Evolutionary conservation across 441 rosid species (phyloP).

Genomic region (Gossypium trilobum): DNA sequence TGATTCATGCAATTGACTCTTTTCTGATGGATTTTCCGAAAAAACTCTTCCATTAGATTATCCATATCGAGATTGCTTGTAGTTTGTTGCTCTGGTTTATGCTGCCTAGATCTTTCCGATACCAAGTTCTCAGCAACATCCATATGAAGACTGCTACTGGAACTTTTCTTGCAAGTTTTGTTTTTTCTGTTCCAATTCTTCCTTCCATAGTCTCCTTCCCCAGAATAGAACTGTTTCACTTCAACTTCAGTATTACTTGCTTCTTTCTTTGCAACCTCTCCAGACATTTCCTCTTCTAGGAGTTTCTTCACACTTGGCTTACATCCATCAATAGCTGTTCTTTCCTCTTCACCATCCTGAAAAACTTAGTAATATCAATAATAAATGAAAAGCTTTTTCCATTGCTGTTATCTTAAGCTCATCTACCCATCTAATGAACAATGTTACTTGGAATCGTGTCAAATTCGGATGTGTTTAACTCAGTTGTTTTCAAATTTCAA

Average conservation of each 20-base stretch:
- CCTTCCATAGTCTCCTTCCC: conserved; percentile 35
- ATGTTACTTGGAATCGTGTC: background rate
- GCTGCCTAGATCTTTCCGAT: conserved; percentile 26
- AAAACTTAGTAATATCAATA: conserved; percentile 10
- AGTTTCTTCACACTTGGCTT: conserved; percentile 83
- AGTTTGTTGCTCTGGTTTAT: conserved; percentile 26
- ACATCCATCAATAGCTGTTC: conserved; percentile 15
- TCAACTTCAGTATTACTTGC: conserved; percentile 34
- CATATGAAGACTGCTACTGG: conserved; percentile 32
- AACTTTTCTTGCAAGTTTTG: conserved; percentile 47
- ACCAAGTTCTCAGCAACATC: conserved; percentile 32
- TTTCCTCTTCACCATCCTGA: conserved; percentile 36
- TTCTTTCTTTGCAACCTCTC: conserved; percentile 36
- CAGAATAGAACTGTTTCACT: conserved; percentile 33
- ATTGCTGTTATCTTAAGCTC: background rate
- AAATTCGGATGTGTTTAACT: no score
- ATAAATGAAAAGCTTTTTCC: conserved; percentile 20
- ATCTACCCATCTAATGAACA: background rate
- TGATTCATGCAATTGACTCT: conserved; percentile 30
- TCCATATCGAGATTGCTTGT: conserved; percentile 37
- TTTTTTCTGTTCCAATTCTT: conserved; percentile 48
- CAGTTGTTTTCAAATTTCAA: no score
- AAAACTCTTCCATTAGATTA: conserved; percentile 58
- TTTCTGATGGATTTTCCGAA: conserved; percentile 49
- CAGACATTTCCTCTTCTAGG: conserved; percentile 79